Conservation (phyloP, 768 basidiomycete species). For the Ramaria rubella region DNA sequence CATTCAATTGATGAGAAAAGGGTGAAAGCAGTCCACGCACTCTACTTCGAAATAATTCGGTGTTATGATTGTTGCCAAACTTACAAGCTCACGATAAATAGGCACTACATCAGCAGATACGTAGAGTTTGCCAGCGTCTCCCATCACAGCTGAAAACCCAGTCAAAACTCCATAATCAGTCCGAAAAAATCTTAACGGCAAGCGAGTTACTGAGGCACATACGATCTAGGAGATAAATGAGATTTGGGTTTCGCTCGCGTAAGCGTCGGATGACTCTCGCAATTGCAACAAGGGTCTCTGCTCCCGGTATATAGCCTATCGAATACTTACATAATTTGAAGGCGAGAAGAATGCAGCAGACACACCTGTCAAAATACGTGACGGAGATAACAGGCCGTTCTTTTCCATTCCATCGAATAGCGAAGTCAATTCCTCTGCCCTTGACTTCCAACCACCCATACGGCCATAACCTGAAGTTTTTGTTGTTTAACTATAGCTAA, state of each 20-base stretch:
- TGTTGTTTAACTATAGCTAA: no score
- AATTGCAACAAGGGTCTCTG: slow-evolving; percentile 67
- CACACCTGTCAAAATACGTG: slow-evolving; percentile 74
- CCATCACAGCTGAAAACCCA: slow-evolving; percentile 73
- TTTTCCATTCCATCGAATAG: slow-evolving; percentile 70
- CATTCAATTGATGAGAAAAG: neutral
- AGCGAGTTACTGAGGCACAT: slow-evolving; percentile 26
- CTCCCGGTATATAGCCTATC: slow-evolving; percentile 81
- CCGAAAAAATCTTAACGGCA: neutral
- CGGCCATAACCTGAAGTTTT: slow-evolving; percentile 72
- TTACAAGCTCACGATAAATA: slow-evolving; percentile 71
- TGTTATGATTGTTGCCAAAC: slow-evolving; percentile 88
- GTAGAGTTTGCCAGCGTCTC: slow-evolving; percentile 85
- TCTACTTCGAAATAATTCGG: slow-evolving; percentile 99
- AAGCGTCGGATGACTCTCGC: slow-evolving; percentile 56
- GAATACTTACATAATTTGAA: neutral
- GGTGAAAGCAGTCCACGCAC: slow-evolving; percentile 39
- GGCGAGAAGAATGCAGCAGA: neutral
- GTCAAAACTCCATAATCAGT: neutral
- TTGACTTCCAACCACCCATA: slow-evolving; percentile 72
- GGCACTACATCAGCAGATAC: slow-evolving; percentile 84
- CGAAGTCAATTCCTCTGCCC: slow-evolving; percentile 63
- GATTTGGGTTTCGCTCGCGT: slow-evolving; percentile 45
- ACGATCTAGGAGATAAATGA: slow-evolving; percentile 93
- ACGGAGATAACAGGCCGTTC: slow-evolving; percentile 68